phyloP scores from a whole-genome alignment of 2,329 filamentous ascomycete genomes.

The Epichloe uncinata region DNA sequence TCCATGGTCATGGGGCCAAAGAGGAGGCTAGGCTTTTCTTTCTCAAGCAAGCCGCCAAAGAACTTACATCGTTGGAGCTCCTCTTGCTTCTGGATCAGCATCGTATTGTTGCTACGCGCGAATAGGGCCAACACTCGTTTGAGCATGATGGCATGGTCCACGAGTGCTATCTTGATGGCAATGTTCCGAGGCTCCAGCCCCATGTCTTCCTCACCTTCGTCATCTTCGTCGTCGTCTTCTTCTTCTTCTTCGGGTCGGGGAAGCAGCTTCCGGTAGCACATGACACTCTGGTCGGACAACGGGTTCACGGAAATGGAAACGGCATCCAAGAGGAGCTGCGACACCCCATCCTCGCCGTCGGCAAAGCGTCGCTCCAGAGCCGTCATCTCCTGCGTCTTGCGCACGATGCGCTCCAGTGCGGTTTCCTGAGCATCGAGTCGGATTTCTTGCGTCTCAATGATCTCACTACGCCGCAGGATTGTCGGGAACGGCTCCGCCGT shows the following conservation, averaged over 20 bases:
- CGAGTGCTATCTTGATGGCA: conserved; percentile 69
- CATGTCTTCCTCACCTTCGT: conserved; percentile 3
- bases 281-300: conserved; percentile 61
- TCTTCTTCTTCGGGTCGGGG: conserved; percentile 33
- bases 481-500: conserved; percentile 83
- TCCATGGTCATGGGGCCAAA: too few species aligned
- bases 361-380: conserved; percentile 60
- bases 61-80: conserved; percentile 53
- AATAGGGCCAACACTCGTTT: conserved; percentile 67
- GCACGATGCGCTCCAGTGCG: conserved; percentile 78
- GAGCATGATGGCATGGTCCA: conserved; percentile 81
- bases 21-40: too few species aligned
- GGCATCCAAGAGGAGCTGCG: conserved; percentile 58
- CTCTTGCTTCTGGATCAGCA: conserved; percentile 40
- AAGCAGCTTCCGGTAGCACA: conserved; percentile 62
- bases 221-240: conserved; percentile 21
- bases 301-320: conserved; percentile 66
- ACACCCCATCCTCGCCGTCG: conserved; percentile 58
- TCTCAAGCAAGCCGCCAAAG: not conserved
- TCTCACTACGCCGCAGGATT: conserved; percentile 76
- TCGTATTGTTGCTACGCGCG: conserved; percentile 47
- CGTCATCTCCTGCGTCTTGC: conserved; percentile 79
- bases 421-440: conserved; percentile 65
- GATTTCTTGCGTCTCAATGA: conserved; percentile 54
- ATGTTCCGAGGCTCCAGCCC: conserved; percentile 51